phyloP scores from a whole-genome alignment of 768 basidiomycete species.

The Tylopilus cervinicoccineus region DNA sequence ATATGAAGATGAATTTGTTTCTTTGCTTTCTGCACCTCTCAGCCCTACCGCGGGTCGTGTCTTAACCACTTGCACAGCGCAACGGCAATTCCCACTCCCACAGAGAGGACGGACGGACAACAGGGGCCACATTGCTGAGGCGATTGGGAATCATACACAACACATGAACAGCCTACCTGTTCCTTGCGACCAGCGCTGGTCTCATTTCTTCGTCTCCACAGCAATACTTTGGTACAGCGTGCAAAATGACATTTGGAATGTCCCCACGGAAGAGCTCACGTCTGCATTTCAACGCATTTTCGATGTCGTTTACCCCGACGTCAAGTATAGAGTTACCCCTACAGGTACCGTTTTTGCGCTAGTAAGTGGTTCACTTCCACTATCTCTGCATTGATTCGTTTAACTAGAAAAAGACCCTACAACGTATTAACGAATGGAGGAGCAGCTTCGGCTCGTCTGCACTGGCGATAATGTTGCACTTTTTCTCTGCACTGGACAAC shows the following conservation, averaged over 20 bases:
- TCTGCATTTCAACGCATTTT: slow-evolving; percentile 2
- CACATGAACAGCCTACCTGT: neutral
- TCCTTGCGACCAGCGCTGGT: slow-evolving; percentile 4
- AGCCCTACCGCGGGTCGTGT: no score
- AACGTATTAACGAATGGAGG: slow-evolving; percentile 1
- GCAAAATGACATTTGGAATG: neutral
- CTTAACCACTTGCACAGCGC: neutral
- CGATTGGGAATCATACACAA: neutral
- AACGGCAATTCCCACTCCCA: neutral
- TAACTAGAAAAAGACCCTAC: neutral
- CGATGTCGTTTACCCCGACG: slow-evolving; percentile 1
- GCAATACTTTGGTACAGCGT: slow-evolving; percentile 6
- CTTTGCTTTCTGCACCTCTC: neutral
- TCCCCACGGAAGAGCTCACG: neutral
- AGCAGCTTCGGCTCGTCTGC: slow-evolving; percentile 1
- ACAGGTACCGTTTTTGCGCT: neutral
- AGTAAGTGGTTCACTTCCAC: neutral
- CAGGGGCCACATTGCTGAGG: neutral
- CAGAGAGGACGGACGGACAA: neutral
- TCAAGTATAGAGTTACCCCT: neutral
- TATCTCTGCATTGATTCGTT: neutral
- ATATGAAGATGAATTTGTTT: neutral
- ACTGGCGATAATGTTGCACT: slow-evolving; percentile 1
- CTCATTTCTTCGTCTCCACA: slow-evolving; percentile 3
- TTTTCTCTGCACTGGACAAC: slow-evolving; percentile 1